These are phyloP conservation scores for Arachnomyces sp. DNA, from an alignment of 2,329 filamentous ascomycete genomes.

Conservation along the genomic window DNA sequence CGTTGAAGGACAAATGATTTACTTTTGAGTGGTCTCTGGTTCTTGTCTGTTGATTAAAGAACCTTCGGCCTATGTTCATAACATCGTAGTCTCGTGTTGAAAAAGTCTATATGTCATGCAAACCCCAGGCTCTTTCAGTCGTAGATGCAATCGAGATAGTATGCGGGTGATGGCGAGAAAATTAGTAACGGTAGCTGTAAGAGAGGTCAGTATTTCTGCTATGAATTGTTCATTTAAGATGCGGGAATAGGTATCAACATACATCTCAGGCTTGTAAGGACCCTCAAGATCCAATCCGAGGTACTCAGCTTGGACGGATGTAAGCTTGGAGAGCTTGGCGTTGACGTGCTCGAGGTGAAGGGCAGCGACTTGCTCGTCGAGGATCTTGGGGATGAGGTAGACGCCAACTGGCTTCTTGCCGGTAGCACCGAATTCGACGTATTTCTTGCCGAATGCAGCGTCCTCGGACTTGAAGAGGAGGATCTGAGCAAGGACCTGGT, in stretches of 20 bases:
- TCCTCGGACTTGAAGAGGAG: conserved; percentile 93
- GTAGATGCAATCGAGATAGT: conserved; percentile 17
- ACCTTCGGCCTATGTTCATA: conserved; percentile 45
- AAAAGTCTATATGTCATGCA: conserved; percentile 35
- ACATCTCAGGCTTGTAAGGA: conserved; percentile 94
- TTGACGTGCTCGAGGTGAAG: conserved; percentile 92
- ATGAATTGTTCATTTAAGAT: not conserved
- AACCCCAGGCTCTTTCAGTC: conserved; percentile 8
- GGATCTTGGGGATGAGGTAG: conserved; percentile 96
- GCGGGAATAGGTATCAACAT: conserved; percentile 26
- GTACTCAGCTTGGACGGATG: conserved; percentile 84
- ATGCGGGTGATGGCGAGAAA: conserved; percentile 12
- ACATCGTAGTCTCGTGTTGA: conserved; percentile 56
- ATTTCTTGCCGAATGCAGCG: conserved; percentile 81
- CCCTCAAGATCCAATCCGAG: conserved; percentile 77
- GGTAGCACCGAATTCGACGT: conserved; percentile 88
- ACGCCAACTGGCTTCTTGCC: conserved; percentile 87
- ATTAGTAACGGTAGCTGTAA: conserved; percentile 61
- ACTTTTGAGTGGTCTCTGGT: conserved; percentile 17
- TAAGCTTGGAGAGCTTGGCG: conserved; percentile 84
- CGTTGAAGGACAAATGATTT: conserved; percentile 52
- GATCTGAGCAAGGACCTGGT: conserved; percentile 99
- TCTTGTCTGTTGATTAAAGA: conserved; percentile 41
- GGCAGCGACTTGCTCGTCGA: conserved; percentile 95
- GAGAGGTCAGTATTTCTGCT: conserved; percentile 21